phyloP scores from a whole-genome alignment of 345 rosid genomes.

The Moricandia arvensis region DNA sequence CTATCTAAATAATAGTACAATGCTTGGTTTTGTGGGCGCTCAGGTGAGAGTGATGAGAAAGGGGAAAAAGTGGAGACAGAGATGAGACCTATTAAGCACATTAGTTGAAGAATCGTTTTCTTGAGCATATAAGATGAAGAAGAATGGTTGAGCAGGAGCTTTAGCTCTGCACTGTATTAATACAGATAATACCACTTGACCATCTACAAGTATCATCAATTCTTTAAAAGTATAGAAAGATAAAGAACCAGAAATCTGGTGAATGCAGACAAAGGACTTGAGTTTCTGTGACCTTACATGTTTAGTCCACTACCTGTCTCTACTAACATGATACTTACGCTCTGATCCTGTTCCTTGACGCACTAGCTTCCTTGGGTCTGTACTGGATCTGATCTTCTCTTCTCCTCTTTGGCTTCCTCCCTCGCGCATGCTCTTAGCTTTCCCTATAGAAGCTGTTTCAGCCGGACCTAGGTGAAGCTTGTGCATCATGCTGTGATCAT shows the following conservation, averaged over 20 bases:
- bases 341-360: conserved; percentile 17
- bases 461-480: conserved; percentile 34
- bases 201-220: conserved; percentile 29
- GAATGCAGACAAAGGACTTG: conserved; percentile 14
- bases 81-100: not conserved
- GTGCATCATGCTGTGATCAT: conserved; percentile 15
- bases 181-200: conserved; percentile 21
- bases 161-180: conserved; percentile 27
- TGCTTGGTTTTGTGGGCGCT: not conserved
- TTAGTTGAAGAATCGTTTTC: not conserved
- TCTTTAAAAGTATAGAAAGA: not conserved
- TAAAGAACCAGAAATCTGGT: conserved; percentile 16
- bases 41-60: not conserved
- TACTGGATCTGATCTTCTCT: conserved; percentile 20
- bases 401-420: conserved; percentile 21
- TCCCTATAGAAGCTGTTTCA: conserved; percentile 29
- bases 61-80: not conserved
- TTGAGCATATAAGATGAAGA: not conserved
- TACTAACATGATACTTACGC: conserved; percentile 10
- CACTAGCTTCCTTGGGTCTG: conserved; percentile 28
- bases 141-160: conserved; percentile 28
- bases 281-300: not conserved
- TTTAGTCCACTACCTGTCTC: conserved; percentile 2
- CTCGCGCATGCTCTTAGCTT: conserved; percentile 20
- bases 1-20: not conserved